These are phyloP conservation scores for Kwoniella sp. DNA, from an alignment of 768 basidiomycete species.

Conservation along the genomic window DNA sequence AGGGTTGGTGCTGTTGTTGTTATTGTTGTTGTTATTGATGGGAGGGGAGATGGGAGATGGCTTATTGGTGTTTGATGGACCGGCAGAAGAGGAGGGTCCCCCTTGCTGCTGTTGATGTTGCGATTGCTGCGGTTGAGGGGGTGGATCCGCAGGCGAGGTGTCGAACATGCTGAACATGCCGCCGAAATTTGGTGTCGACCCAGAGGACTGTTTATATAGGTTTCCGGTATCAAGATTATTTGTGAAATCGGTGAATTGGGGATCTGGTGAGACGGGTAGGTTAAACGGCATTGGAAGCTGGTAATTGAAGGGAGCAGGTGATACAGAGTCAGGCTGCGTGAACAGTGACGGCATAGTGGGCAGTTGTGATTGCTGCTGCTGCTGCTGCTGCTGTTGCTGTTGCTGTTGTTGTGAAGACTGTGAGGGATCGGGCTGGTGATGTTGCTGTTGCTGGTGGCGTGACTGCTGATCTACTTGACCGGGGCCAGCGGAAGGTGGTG, in stretches of 20 bases:
- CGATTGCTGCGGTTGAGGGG: background rate
- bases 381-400: conserved; percentile 13
- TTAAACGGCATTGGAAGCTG: conserved; percentile 40
- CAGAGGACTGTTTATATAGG: conserved; percentile 29
- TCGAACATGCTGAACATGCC: conserved; percentile 37
- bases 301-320: conserved; percentile 35
- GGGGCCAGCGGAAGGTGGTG: conserved; percentile 9
- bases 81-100: conserved; percentile 17
- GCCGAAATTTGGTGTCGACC: conserved; percentile 25
- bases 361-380: background rate
- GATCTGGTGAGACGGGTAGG: conserved; percentile 30
- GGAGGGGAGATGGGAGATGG: conserved; percentile 24
- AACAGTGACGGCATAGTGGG: conserved; percentile 16
- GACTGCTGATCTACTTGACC: background rate
- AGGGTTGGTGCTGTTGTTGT: conserved; percentile 9
- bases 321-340: conserved; percentile 5
- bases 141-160: conserved; percentile 7
- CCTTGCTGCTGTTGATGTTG: conserved; percentile 5
- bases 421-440: no score
- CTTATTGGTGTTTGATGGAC: conserved; percentile 13
- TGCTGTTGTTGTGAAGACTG: conserved; percentile 18
- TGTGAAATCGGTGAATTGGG: conserved; percentile 29
- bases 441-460: conserved; percentile 13
- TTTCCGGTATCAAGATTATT: conserved; percentile 20
- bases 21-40: conserved; percentile 6